A percentile compares a stretch with the other conserved stretches of the same genome.
phyloP scores from a whole-genome alignment of 2,329 filamentous ascomycete species.

The Penicillium hordei region DNA sequence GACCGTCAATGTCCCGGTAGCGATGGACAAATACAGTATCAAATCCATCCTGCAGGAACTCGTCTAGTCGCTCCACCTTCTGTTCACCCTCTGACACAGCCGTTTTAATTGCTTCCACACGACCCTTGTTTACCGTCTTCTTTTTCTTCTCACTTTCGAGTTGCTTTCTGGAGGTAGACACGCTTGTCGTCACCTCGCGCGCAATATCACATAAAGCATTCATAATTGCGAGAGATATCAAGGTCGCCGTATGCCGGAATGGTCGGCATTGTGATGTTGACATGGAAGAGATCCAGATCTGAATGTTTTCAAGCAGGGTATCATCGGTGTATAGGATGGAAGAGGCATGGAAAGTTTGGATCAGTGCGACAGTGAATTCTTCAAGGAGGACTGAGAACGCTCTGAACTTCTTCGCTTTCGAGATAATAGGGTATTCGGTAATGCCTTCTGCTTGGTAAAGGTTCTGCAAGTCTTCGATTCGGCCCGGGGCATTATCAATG shows the following conservation, averaged over 20 bases:
- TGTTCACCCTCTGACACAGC: constrained; percentile 69
- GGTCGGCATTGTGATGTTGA: constrained; percentile 83
- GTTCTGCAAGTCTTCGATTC: constrained; percentile 80
- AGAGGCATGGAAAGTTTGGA: constrained; percentile 78
- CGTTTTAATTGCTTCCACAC: constrained; percentile 70
- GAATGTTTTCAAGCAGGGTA: constrained; percentile 81
- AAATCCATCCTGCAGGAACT: constrained; percentile 79
- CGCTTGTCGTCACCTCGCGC: constrained; percentile 66
- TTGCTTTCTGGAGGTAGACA: constrained; percentile 75
- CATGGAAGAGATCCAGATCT: constrained; percentile 87
- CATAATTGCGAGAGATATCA: constrained; percentile 76
- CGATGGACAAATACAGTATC: constrained; percentile 92
- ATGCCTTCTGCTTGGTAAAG: constrained; percentile 81
- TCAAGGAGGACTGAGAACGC: constrained; percentile 76
- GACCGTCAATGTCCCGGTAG: constrained; percentile 89
- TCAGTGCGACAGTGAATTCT: constrained; percentile 74
- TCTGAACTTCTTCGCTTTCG: constrained; percentile 71
- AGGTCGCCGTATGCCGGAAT: constrained; percentile 90
- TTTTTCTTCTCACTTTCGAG: constrained; percentile 74
- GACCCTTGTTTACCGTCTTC: constrained; percentile 71
- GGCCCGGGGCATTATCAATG: constrained; percentile 78
- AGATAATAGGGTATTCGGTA: constrained; percentile 87
- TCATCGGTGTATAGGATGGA: constrained; percentile 74
- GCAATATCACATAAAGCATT: constrained; percentile 74
- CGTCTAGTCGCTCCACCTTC: constrained; percentile 68